A percentile compares a stretch with the other conserved stretches of the same genome.
Evolutionary conservation across 495 filamentous ascomycete genomes (phyloP).

Genomic region (Hyphodiscus hymeniophilus): DNA sequence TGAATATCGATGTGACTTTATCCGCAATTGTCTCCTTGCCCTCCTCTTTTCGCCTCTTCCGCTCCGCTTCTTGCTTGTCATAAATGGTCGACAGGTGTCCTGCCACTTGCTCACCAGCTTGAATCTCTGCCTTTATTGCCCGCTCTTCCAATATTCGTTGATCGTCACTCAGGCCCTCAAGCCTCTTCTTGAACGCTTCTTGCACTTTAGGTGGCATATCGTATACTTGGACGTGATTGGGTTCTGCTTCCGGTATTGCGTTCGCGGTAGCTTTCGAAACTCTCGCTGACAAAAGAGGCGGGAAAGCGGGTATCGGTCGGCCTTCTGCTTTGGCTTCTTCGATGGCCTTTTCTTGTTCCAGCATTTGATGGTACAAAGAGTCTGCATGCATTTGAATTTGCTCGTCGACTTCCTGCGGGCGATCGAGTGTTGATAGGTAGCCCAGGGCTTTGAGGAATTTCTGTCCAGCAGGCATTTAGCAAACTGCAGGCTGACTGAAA

Average conservation of each 20-base stretch:
- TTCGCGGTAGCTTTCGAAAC: constrained; percentile 3
- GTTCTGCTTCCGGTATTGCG: constrained; percentile 2
- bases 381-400: constrained; percentile 94
- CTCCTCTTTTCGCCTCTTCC: constrained; percentile 48
- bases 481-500: no score
- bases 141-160: constrained; percentile 60
- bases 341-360: constrained; percentile 63
- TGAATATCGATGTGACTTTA: constrained; percentile 16
- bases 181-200: constrained; percentile 39
- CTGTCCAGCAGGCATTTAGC: no score
- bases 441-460: constrained; percentile 85
- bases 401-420: constrained; percentile 66
- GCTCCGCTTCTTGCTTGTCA: constrained; percentile 47
- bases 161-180: constrained; percentile 51
- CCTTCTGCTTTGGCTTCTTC: constrained; percentile 60
- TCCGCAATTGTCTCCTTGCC: constrained; percentile 47
- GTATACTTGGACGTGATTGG: constrained; percentile 24
- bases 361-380: constrained; percentile 75
- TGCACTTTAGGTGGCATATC: constrained; percentile 22
- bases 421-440: constrained; percentile 62
- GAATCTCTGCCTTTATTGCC: constrained; percentile 51
- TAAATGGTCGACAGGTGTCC: constrained; percentile 44
- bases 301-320: constrained; percentile 38
- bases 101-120: constrained; percentile 46
- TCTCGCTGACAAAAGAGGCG: constrained; percentile 24